Evolutionary conservation across 768 basidiomycete species (phyloP).

Genomic region (Pleurotus pulmonarius): DNA sequence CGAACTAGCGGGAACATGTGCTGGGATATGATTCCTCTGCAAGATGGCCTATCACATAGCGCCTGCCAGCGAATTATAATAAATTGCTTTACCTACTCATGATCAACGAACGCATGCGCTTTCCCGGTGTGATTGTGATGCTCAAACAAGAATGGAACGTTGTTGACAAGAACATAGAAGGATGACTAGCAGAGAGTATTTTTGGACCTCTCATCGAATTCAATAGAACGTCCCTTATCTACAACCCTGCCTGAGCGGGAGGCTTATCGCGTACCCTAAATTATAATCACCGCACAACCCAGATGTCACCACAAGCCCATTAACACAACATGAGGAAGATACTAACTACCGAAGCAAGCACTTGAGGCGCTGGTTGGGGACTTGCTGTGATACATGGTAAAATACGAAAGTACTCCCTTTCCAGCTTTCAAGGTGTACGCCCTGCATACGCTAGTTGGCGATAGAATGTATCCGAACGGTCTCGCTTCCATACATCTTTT

Average conservation of each 20-base stretch:
- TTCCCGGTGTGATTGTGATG: too few species aligned
- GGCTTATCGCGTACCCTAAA: background rate
- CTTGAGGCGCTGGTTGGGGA: conserved; percentile 34
- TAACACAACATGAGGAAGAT: background rate
- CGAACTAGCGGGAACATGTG: background rate
- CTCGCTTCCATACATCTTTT: background rate
- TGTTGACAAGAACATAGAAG: too few species aligned
- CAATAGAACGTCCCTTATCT: background rate
- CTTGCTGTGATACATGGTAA: conserved; percentile 12
- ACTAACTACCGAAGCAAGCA: conserved; percentile 33
- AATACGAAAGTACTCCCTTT: background rate
- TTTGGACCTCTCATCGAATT: too few species aligned
- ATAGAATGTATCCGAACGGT: conserved; percentile 6
- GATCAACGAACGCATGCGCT: too few species aligned
- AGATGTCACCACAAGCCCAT: background rate
- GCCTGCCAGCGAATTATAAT: too few species aligned
- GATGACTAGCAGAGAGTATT: too few species aligned
- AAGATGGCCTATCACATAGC: too few species aligned
- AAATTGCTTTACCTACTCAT: too few species aligned
- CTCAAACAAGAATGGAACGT: too few species aligned
- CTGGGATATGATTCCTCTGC: background rate
- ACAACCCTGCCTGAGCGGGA: background rate
- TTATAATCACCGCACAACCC: background rate
- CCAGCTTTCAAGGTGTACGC: too few species aligned
- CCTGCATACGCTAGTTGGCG: background rate